Base-by-base conservation (phyloP, 345 rosid genomes). In the Chamaenerion angustifolium region DNA sequence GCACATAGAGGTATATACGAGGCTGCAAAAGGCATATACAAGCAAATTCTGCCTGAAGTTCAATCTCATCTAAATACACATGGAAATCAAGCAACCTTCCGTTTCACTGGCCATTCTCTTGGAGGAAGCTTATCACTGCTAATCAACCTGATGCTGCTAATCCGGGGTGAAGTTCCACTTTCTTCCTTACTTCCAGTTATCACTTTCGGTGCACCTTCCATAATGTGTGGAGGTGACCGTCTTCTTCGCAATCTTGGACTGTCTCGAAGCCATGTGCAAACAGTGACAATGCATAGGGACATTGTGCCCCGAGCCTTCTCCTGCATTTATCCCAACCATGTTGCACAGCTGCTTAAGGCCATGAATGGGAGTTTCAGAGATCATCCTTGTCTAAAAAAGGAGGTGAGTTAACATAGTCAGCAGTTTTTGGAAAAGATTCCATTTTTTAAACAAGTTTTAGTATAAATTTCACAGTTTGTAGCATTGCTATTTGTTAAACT, bases 241-340 rank as follows among this genome's bases (percentile, higher is more conserved):
- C 89, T 92, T 59, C 93, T 92, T 68, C 66, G 44, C 46, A 68
- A 75, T 69, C 98, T 87, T 17, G 93, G 95, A 42, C 68, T 92
- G 76, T 93, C 93, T 11, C 62, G 62, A 43, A 74, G 61, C 64
- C 89, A 83, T 77, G 65, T 82, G 48, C 82, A 81, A 48, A 73
- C 88, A 16, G 76, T 92, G 46, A 70, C 81, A 6, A 70, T 92
- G 88, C 99, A 92, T 57, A 77, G 95, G 68, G 99, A 92, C 56
- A 88, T 92, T 40, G 99, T 92, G 44, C 99, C 99, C 0, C 82
- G 99, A 42, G 96, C 90, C 25, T 88, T 92, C 76, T 84, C 99
- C 13, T 92, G 99, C 69, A 79, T 51, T 73, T 93, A 88, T 63
- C 99, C 99, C 51, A 64, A 64, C 59, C 88, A 82, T 51, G 78